These are phyloP conservation scores for Arthrobotrys pseudoclavata DNA, from an alignment of 2,329 filamentous ascomycete genomes.

Conservation along the genomic window DNA sequence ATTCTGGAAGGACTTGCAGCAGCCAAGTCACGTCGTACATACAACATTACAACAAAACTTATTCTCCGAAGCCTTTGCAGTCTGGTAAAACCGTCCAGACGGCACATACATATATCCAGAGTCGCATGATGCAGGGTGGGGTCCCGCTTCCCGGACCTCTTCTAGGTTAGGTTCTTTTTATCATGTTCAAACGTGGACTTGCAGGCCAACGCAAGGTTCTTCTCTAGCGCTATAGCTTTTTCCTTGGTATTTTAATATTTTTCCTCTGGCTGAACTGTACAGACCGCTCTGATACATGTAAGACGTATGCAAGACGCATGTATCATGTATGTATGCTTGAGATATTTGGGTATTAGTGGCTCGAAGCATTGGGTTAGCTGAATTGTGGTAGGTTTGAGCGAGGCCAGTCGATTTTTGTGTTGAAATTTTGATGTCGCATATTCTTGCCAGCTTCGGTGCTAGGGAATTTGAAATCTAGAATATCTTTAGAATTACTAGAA, in stretches of 20 bases:
- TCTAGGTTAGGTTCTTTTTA: neutral
- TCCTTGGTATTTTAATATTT: neutral
- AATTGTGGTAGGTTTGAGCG: conserved; percentile 20
- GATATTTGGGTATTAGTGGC: conserved; percentile 15
- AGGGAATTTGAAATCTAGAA: neutral
- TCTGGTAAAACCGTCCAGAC: neutral
- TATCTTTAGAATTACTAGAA: neutral
- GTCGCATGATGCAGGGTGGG: conserved; percentile 36
- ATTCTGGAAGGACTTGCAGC: conserved; percentile 40
- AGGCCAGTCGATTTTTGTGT: neutral
- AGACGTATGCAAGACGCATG: conserved; percentile 41
- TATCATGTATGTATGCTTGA: conserved; percentile 6
- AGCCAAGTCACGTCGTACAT: neutral
- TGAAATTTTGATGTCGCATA: conserved; percentile 44
- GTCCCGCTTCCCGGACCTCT: conserved; percentile 24
- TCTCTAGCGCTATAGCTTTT: neutral
- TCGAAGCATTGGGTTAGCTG: neutral
- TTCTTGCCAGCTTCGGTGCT: neutral
- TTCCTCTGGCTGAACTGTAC: conserved; percentile 1
- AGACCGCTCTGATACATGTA: conserved; percentile 37
- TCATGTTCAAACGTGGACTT: conserved; percentile 46
- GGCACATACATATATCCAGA: conserved; percentile 8
- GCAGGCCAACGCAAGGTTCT: conserved; percentile 45
- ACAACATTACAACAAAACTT: neutral
- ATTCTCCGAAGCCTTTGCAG: conserved; percentile 33